Evolutionary conservation across 176 grass and related monocot genomes (phyloP).

Genomic region (Aegilops umbellulata): DNA sequence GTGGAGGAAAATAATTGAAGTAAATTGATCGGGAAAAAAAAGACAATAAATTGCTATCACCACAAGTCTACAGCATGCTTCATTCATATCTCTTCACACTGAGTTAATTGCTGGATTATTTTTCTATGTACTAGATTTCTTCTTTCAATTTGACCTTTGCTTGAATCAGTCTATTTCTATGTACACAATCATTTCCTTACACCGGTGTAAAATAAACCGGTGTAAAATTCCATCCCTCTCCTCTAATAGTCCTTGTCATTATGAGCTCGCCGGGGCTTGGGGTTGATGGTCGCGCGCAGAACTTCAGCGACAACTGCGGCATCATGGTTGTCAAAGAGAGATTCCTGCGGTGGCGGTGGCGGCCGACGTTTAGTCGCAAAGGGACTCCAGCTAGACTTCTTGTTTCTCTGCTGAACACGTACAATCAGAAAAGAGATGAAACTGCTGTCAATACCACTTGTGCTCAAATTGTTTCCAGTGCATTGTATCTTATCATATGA

Average conservation of each 20-base stretch:
- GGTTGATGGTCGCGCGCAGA: slow-evolving; percentile 20
- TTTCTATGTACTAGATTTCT: slow-evolving; percentile 34
- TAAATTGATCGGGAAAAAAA: background rate
- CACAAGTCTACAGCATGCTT: slow-evolving; percentile 21
- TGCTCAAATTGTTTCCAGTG: slow-evolving; percentile 1
- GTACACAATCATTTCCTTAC: slow-evolving; percentile 36
- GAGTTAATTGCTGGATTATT: slow-evolving; percentile 4
- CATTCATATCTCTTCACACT: slow-evolving; percentile 23
- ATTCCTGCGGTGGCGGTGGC: slow-evolving; percentile 25
- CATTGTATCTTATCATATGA: background rate
- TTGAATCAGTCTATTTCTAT: slow-evolving; percentile 43
- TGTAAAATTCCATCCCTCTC: background rate
- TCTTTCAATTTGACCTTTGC: background rate
- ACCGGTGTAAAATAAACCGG: slow-evolving; percentile 3
- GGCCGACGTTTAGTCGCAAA: slow-evolving; percentile 46
- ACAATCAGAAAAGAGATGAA: background rate
- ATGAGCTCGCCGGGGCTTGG: slow-evolving; percentile 27
- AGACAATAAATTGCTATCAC: slow-evolving; percentile 33
- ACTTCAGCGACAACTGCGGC: slow-evolving; percentile 27
- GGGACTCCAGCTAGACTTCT: slow-evolving; percentile 53
- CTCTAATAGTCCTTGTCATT: slow-evolving; percentile 46
- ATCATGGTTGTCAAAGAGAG: slow-evolving; percentile 41
- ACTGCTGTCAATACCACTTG: background rate
- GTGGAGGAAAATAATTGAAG: background rate
- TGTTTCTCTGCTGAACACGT: slow-evolving; percentile 32